Evolutionary conservation across 345 rosid species (phyloP).

Genomic region (Salix purpurea): DNA sequence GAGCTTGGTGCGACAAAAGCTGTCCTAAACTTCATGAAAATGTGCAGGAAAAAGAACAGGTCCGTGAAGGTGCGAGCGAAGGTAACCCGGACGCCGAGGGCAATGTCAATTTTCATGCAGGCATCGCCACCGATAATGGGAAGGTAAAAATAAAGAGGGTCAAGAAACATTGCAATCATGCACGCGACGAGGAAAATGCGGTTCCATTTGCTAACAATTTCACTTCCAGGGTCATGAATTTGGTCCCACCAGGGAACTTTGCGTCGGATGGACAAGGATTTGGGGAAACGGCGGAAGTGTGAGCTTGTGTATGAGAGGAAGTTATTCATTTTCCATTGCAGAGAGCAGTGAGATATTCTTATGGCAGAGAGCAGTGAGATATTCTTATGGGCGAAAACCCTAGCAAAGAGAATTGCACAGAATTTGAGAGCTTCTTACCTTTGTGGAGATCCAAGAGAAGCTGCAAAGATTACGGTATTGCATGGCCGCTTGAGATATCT

Average conservation of each 20-base stretch:
- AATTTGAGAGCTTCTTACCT: not conserved
- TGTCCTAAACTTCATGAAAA: constrained; percentile 60
- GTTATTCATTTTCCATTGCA: constrained; percentile 35
- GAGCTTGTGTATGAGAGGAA: constrained; percentile 36
- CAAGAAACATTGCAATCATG: constrained; percentile 68
- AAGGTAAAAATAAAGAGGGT: constrained; percentile 82
- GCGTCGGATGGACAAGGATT: constrained; percentile 43
- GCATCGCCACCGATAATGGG: constrained; percentile 47
- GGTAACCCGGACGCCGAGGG: constrained; percentile 54
- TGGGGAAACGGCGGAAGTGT: constrained; percentile 39
- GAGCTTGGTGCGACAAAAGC: constrained; percentile 67
- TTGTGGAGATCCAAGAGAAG: constrained; percentile 15
- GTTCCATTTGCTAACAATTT: constrained; percentile 57
- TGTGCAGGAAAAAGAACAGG: constrained; percentile 56
- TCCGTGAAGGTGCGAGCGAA: constrained; percentile 64
- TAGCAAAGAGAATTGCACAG: not conserved
- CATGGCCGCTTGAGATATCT: too few relatives aligned
- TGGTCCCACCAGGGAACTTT: constrained; percentile 50
- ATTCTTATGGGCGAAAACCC: too few relatives aligned
- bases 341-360: not conserved
- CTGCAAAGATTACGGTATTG: constrained; percentile 5
- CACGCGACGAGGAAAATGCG: constrained; percentile 62
- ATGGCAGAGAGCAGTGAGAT: not conserved
- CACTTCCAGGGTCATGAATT: constrained; percentile 65
- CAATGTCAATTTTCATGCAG: constrained; percentile 47